These are phyloP conservation scores for Trypanosoma platydactyli DNA, from an alignment of 208 protist genomes.

Conservation along the genomic window DNA sequence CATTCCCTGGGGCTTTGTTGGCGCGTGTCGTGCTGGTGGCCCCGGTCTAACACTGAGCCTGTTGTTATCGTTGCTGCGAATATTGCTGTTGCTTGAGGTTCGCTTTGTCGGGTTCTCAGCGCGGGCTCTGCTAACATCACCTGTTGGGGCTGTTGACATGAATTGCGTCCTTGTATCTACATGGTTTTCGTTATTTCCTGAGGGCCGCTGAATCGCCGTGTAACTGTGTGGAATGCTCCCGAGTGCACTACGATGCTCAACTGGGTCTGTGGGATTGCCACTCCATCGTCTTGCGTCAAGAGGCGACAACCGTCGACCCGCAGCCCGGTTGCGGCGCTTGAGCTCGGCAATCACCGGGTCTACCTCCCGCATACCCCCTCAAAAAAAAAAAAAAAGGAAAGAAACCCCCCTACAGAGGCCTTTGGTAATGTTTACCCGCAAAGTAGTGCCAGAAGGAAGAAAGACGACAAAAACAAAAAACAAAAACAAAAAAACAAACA, in stretches of 20 bases:
- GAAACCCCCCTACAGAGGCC: no score
- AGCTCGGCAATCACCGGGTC: constrained; percentile 27
- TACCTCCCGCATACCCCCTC: background rate
- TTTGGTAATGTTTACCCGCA: background rate
- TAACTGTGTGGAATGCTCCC: background rate
- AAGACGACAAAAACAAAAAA: constrained; percentile 2
- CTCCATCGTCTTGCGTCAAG: background rate
- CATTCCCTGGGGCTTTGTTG: constrained; percentile 8
- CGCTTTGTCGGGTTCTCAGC: no score
- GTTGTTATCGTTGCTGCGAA: constrained; percentile 5
- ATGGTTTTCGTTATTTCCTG: background rate
- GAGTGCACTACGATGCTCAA: background rate
- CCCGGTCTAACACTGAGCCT: background rate
- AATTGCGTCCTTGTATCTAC: background rate
- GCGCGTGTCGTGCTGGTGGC: background rate
- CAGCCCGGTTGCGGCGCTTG: constrained; percentile 26
- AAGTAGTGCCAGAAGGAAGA: background rate
- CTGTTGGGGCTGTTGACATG: constrained; percentile 3
- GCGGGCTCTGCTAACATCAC: background rate
- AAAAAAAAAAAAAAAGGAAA: no score
- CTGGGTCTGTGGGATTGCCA: background rate
- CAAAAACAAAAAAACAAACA: constrained; percentile 10
- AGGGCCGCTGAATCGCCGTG: background rate
- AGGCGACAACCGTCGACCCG: constrained; percentile 11
- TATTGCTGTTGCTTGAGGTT: background rate